A percentile compares a stretch with the other conserved stretches of the same genome.
Evolutionary conservation across 1,284 basidiomycete species (phyloP).

Genomic region (Moniliophthora roreri): DNA sequence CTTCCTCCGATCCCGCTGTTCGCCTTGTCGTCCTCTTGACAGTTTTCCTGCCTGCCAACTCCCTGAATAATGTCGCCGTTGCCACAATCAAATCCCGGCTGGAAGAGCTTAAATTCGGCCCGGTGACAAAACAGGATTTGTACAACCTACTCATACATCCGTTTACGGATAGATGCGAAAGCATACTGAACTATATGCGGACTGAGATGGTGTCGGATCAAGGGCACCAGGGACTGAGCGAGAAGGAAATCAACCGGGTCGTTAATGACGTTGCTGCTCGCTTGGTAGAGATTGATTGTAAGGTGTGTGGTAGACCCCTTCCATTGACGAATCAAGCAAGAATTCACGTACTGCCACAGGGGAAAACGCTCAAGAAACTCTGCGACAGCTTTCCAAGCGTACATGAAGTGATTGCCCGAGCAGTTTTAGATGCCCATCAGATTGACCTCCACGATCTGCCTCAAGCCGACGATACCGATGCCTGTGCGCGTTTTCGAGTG

Average conservation of each 20-base stretch:
- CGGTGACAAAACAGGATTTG: constrained; percentile 57
- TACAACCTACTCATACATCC: constrained; percentile 64
- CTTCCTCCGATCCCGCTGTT: constrained; percentile 47
- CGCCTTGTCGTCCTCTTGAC: constrained; percentile 68
- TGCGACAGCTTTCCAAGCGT: constrained; percentile 44
- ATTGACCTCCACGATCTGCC: constrained; percentile 56
- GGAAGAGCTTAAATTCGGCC: constrained; percentile 50
- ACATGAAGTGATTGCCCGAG: constrained; percentile 38
- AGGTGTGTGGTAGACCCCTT: constrained; percentile 37
- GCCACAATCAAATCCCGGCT: constrained; percentile 43
- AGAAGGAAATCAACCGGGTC: constrained; percentile 41
- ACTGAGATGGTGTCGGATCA: constrained; percentile 32
- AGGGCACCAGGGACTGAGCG: constrained; percentile 41
- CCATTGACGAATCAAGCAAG: not conserved
- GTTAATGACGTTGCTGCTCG: constrained; percentile 52
- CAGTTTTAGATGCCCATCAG: constrained; percentile 48
- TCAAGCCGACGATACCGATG: constrained; percentile 42
- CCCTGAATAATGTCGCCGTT: constrained; percentile 39
- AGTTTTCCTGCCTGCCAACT: constrained; percentile 53
- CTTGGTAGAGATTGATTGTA: constrained; percentile 64
- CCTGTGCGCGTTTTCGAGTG: constrained; percentile 42
- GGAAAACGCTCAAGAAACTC: constrained; percentile 62
- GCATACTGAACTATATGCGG: constrained; percentile 54
- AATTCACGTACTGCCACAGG: constrained; percentile 33
- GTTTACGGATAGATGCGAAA: constrained; percentile 58